Conservation (phyloP, 2,329 filamentous ascomycete species). For the Aspergillus tubingensis region DNA sequence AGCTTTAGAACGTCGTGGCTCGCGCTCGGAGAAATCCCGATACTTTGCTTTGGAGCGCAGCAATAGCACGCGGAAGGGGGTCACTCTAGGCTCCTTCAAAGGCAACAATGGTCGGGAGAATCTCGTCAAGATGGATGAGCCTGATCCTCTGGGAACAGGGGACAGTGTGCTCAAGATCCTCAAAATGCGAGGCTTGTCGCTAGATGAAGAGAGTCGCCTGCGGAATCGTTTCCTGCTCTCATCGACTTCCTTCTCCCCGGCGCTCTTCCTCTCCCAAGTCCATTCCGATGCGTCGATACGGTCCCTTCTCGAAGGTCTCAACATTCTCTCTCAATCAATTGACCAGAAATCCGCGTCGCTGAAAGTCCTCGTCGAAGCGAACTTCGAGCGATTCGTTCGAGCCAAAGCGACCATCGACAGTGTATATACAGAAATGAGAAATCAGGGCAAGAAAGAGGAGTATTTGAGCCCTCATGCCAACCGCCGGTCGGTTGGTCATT, state of each 20-base stretch:
- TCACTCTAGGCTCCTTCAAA: slow-evolving; percentile 67
- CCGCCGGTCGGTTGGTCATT: slow-evolving; percentile 64
- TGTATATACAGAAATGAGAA: slow-evolving; percentile 93
- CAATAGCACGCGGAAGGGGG: slow-evolving; percentile 67
- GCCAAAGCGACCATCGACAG: slow-evolving; percentile 98
- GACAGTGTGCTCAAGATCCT: slow-evolving; percentile 84
- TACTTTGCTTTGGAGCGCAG: slow-evolving; percentile 82
- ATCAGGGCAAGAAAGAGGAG: slow-evolving; percentile 62
- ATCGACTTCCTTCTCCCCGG: slow-evolving; percentile 91
- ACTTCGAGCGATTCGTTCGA: slow-evolving; percentile 96
- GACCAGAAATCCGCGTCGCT: slow-evolving; percentile 97
- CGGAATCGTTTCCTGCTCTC: slow-evolving; percentile 93
- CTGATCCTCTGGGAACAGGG: slow-evolving; percentile 84
- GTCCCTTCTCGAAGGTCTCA: slow-evolving; percentile 75
- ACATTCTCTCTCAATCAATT: slow-evolving; percentile 85
- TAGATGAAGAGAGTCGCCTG: slow-evolving; percentile 80
- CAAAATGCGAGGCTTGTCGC: slow-evolving; percentile 71
- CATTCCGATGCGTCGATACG: slow-evolving; percentile 84
- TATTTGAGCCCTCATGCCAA: slow-evolving; percentile 51
- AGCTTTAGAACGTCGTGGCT: slow-evolving; percentile 33
- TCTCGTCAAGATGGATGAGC: slow-evolving; percentile 85
- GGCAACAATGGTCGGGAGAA: slow-evolving; percentile 70
- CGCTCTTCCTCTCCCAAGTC: slow-evolving; percentile 87
- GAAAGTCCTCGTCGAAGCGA: slow-evolving; percentile 94
- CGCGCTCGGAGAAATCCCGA: slow-evolving; percentile 68